Percentiles rank a stretch among this genome's conserved stretches.
Evolutionary conservation across 2,329 filamentous ascomycete species (phyloP).

Genomic region (Diplodia corticola): DNA sequence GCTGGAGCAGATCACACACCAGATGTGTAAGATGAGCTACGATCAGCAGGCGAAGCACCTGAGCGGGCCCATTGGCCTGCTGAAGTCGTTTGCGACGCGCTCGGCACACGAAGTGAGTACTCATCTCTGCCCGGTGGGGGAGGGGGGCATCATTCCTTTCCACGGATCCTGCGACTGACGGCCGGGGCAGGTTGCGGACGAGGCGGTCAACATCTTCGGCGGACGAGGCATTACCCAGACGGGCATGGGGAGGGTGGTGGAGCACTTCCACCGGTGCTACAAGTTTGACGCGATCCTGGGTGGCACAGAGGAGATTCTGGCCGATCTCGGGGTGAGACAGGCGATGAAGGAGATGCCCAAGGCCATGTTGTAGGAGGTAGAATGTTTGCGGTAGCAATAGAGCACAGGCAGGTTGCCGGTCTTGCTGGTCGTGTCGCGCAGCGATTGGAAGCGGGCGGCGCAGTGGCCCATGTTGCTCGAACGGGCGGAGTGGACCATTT

Average conservation of each 20-base stretch:
- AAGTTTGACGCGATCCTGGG: conserved; percentile 70
- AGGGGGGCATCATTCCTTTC: not conserved
- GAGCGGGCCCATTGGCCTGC: conserved; percentile 76
- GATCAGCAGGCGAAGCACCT: conserved; percentile 71
- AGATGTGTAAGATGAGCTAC: conserved; percentile 86
- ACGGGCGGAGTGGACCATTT: not conserved
- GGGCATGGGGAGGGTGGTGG: conserved; percentile 79
- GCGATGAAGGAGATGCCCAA: conserved; percentile 84
- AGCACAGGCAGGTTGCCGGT: conserved; percentile 5
- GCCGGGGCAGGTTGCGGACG: conserved; percentile 63
- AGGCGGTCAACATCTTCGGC: conserved; percentile 83
- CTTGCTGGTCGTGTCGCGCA: conserved; percentile 5
- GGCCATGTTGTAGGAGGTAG: conserved; percentile 64
- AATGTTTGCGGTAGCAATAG: conserved; percentile 5
- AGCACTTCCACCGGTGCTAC: conserved; percentile 82
- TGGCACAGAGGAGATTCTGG: conserved; percentile 80
- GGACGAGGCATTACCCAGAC: conserved; percentile 76
- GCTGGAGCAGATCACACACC: conserved; percentile 81
- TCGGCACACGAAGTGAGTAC: conserved; percentile 64
- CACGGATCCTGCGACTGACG: not conserved
- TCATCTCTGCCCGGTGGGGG: not conserved
- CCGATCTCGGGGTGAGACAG: conserved; percentile 78
- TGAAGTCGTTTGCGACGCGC: conserved; percentile 77
- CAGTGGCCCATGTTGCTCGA: not conserved
- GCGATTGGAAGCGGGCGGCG: not conserved